A percentile compares a stretch with the other conserved stretches of the same genome.
Evolutionary conservation across 2,329 filamentous ascomycete genomes (phyloP).

Genomic region (Tolypocladium cylindrosporum): DNA sequence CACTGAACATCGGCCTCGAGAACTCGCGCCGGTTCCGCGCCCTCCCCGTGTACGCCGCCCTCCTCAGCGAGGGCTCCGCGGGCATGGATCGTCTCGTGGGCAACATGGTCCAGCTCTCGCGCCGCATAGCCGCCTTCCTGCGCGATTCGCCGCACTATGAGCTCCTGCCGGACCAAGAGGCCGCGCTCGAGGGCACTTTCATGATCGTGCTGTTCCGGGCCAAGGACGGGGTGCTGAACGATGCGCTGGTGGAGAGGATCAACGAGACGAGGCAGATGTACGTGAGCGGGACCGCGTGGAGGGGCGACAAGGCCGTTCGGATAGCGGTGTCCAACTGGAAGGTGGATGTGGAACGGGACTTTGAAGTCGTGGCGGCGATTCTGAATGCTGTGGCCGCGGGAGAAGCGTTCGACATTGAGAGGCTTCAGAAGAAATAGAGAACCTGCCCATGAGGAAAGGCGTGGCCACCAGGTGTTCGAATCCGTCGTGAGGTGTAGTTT

Average conservation of each 20-base stretch:
- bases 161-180: conserved; percentile 45
- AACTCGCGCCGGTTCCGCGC: conserved; percentile 88
- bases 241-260: conserved; percentile 56
- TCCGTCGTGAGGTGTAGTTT: neutral
- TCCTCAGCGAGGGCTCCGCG: conserved; percentile 61
- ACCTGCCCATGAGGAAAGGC: neutral
- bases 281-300: conserved; percentile 73
- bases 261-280: conserved; percentile 69
- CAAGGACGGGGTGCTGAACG: conserved; percentile 51
- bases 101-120: conserved; percentile 62
- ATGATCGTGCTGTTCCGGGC: conserved; percentile 69
- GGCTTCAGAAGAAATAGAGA: neutral
- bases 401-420: conserved; percentile 15
- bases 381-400: conserved; percentile 39
- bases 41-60: conserved; percentile 75
- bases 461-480: neutral
- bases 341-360: conserved; percentile 58
- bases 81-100: conserved; percentile 63
- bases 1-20: conserved; percentile 78
- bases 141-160: conserved; percentile 52
- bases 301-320: conserved; percentile 62
- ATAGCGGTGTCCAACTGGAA: conserved; percentile 83
- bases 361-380: conserved; percentile 53
- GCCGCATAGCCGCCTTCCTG: conserved; percentile 56
- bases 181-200: conserved; percentile 42